Evolutionary conservation across 768 basidiomycete genomes (phyloP).

Genomic region (Tricholoma sp.): DNA sequence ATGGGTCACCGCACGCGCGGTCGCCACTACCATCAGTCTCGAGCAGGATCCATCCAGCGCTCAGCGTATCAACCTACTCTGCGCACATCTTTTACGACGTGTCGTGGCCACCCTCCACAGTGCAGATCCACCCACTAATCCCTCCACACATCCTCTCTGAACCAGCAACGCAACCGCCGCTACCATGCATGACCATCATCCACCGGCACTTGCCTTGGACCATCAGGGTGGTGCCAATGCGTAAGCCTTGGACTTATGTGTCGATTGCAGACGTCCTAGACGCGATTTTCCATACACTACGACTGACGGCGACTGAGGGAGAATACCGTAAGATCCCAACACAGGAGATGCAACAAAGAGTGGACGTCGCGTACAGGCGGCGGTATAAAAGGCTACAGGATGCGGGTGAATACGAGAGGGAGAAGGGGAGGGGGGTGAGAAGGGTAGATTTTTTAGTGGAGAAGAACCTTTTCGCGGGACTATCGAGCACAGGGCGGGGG

Average conservation of each 20-base stretch:
- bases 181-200: conserved; percentile 26
- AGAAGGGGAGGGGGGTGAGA: conserved; percentile 44
- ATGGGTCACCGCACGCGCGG: conserved; percentile 11
- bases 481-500: conserved; percentile 27
- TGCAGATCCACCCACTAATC: conserved; percentile 4
- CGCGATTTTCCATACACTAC: conserved; percentile 39
- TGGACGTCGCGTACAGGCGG: conserved; percentile 37
- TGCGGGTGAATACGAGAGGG: conserved; percentile 25
- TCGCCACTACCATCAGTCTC: conserved; percentile 13
- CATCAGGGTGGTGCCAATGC: conserved; percentile 26
- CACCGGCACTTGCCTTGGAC: conserved; percentile 28
- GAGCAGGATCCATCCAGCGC: conserved; percentile 9
- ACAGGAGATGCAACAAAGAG: conserved; percentile 22
- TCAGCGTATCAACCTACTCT: conserved; percentile 5
- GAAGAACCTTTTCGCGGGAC: conserved; percentile 35
- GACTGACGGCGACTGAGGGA: conserved; percentile 28
- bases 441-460: conserved; percentile 50
- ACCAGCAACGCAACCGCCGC: conserved; percentile 31
- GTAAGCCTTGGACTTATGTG: conserved; percentile 20
- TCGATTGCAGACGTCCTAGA: conserved; percentile 43
- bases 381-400: conserved; percentile 34
- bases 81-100: conserved; percentile 11
- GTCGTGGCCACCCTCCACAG: conserved; percentile 7
- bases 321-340: conserved; percentile 37
- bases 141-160: conserved; percentile 24